These are phyloP conservation scores for Pelargonium myrrhifolium DNA, from an alignment of 441 rosid genomes.

Conservation along the genomic window DNA sequence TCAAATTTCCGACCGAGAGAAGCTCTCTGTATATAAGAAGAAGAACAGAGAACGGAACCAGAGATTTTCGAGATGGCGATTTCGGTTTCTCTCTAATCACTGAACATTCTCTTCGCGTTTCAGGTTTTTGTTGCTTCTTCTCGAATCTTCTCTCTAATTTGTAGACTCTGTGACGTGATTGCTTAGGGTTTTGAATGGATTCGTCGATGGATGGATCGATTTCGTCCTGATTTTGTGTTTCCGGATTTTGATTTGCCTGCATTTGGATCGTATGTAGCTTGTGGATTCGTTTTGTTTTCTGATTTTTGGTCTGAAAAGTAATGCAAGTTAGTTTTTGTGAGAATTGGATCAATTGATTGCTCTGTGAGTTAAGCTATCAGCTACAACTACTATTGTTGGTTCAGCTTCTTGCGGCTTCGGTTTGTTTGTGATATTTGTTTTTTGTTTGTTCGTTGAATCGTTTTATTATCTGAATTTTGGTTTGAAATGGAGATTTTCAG, in stretches of 20 bases:
- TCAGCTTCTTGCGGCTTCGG: neutral
- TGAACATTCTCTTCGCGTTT: neutral
- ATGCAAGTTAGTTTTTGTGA: neutral
- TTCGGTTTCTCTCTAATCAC: neutral
- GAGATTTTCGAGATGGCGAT: neutral
- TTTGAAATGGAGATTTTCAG: neutral
- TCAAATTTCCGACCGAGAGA: neutral
- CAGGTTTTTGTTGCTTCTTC: neutral
- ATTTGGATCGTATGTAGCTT: neutral
- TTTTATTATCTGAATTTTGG: neutral
- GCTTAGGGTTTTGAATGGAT: slow-evolving; percentile 3
- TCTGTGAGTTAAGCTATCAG: neutral
- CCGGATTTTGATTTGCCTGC: neutral
- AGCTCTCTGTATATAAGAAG: neutral
- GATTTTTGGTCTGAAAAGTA: neutral
- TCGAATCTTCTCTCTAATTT: neutral
- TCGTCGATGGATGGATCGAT: neutral
- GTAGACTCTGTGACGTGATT: neutral
- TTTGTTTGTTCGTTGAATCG: too few species aligned
- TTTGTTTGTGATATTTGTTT: too few species aligned
- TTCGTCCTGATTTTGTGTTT: neutral
- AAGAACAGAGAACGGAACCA: neutral
- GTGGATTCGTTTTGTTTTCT: neutral
- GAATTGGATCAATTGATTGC: neutral
- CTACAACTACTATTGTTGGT: too few species aligned